Percentiles rank a stretch among this genome's conserved stretches.
Evolutionary conservation across 192 early-diverging fungal species (phyloP).

Genomic region (Entophlyctis helioformis): DNA sequence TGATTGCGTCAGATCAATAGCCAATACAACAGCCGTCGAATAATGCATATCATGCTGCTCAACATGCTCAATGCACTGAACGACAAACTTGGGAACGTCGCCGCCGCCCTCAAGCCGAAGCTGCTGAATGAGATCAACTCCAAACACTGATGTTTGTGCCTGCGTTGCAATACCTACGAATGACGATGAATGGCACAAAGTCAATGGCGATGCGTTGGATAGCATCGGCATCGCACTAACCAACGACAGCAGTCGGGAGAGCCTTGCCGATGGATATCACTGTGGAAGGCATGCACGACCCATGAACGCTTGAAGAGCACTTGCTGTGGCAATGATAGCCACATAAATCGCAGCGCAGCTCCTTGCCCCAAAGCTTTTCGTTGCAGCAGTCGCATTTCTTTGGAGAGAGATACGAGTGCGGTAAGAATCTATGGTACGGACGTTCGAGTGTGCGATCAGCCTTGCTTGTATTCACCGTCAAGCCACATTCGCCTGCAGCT

Average conservation of each 20-base stretch:
- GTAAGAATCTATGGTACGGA: slow-evolving; percentile 17
- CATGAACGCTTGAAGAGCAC: slow-evolving; percentile 9
- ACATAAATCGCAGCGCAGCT: slow-evolving; percentile 19
- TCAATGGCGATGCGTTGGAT: too few species aligned
- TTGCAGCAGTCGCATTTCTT: slow-evolving; percentile 24
- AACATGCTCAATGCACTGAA: slow-evolving; percentile 13
- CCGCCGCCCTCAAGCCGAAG: slow-evolving; percentile 8
- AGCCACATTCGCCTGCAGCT: too few species aligned
- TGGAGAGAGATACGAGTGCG: slow-evolving; percentile 18
- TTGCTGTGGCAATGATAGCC: slow-evolving; percentile 27
- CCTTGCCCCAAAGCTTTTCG: slow-evolving; percentile 31
- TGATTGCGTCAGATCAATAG: background rate
- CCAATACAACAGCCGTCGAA: slow-evolving; percentile 5
- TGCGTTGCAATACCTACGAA: too few species aligned
- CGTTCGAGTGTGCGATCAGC: too few species aligned
- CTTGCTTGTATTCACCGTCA: too few species aligned
- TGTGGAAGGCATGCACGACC: slow-evolving; percentile 6
- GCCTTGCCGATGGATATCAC: background rate
- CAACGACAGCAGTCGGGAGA: too few species aligned
- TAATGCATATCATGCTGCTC: slow-evolving; percentile 14
- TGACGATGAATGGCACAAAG: too few species aligned
- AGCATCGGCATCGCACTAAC: too few species aligned
- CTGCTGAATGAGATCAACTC: slow-evolving; percentile 5
- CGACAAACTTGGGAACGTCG: slow-evolving; percentile 15
- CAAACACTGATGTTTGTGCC: slow-evolving; percentile 6